Percentiles rank a stretch among this genome's conserved stretches.
These are phyloP conservation scores for Scutellaria baicalensis DNA, from an alignment of 257 asterid species.

Conservation along the genomic window DNA sequence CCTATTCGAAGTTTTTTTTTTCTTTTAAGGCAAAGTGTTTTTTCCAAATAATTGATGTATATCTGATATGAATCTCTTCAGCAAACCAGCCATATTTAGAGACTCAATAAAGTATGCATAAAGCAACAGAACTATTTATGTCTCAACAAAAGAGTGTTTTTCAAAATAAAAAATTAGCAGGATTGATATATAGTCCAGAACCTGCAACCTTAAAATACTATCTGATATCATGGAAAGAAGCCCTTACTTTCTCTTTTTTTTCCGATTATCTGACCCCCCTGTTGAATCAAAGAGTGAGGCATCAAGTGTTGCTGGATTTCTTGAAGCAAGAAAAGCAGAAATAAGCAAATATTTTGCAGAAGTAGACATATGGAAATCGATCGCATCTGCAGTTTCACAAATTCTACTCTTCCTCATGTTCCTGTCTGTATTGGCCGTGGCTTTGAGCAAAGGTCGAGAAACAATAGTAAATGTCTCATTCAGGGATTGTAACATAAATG, in stretches of 20 bases:
- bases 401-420: slow-evolving; percentile 33
- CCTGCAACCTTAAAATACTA: not conserved
- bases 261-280: slow-evolving; percentile 67
- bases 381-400: slow-evolving; percentile 36
- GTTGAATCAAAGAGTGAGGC: slow-evolving; percentile 93
- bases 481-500: slow-evolving; percentile 45
- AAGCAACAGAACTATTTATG: not conserved
- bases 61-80: not conserved
- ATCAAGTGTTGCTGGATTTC: slow-evolving; percentile 98
- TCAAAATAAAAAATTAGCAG: not conserved
- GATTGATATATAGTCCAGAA: not conserved
- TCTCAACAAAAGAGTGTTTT: not conserved
- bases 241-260: slow-evolving; percentile 81
- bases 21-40: no score
- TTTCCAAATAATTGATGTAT: not conserved
- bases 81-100: not conserved
- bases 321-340: slow-evolving; percentile 92
- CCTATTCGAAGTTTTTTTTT: not conserved
- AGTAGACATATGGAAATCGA: slow-evolving; percentile 79
- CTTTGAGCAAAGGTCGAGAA: slow-evolving; percentile 33
- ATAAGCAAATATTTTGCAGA: slow-evolving; percentile 86
- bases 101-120: not conserved
- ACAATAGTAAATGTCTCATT: slow-evolving; percentile 52
- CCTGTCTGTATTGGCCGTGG: slow-evolving; percentile 34
- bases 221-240: not conserved